Conservation (phyloP, 1,284 basidiomycete genomes). For the Ganoderma leucocontextum region DNA sequence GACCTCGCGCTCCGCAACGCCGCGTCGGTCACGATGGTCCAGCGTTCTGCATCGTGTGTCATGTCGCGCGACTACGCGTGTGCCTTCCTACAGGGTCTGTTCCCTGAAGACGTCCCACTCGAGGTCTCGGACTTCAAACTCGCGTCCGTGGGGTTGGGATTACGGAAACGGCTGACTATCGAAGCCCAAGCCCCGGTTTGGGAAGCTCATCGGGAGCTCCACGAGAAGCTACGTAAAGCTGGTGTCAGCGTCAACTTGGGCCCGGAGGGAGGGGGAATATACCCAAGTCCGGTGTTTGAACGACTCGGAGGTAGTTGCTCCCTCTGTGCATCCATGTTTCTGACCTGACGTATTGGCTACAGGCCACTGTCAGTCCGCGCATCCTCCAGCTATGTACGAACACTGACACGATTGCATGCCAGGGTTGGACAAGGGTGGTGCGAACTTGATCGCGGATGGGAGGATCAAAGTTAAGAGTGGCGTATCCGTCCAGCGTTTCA, state of each 20-base stretch:
- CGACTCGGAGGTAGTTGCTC: constrained; percentile 46
- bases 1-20: constrained; percentile 52
- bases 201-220: constrained; percentile 50
- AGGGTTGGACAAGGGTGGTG: constrained; percentile 51
- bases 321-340: constrained; percentile 10
- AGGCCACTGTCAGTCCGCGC: constrained; percentile 31
- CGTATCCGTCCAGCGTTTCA: constrained; percentile 58
- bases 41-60: constrained; percentile 42
- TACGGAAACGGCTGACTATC: constrained; percentile 44
- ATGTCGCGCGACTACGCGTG: constrained; percentile 39
- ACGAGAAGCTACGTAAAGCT: constrained; percentile 61
- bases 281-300: constrained; percentile 45
- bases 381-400: background rate
- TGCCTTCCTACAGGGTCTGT: constrained; percentile 39
- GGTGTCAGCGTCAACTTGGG: constrained; percentile 70
- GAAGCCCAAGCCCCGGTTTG: constrained; percentile 35
- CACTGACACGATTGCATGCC: background rate
- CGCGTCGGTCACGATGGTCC: constrained; percentile 42
- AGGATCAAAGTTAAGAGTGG: constrained; percentile 79
- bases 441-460: constrained; percentile 63
- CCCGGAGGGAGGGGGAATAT: constrained; percentile 59
- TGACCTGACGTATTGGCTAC: background rate
- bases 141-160: constrained; percentile 48
- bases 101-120: constrained; percentile 50
- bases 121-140: constrained; percentile 56